Conservation (phyloP, 108 stramenopile species). For the Cyclotella atomus region DNA sequence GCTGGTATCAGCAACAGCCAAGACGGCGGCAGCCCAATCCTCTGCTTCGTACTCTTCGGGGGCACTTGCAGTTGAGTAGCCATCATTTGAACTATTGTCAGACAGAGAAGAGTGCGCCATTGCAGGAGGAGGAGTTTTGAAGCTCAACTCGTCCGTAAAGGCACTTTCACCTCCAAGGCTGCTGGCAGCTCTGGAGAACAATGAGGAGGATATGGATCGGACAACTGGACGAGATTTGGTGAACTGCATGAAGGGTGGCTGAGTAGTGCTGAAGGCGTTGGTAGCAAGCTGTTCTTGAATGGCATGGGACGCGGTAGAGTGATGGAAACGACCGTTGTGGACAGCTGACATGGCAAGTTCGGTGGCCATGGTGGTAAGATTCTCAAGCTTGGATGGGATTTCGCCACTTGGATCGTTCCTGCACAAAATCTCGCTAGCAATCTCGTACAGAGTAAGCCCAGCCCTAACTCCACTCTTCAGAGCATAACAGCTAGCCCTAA, state of each 20-base stretch:
- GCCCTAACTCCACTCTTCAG: conserved; percentile 79
- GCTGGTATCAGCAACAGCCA: conserved; percentile 53
- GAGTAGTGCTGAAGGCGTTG: conserved; percentile 19
- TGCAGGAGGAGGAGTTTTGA: conserved; percentile 25
- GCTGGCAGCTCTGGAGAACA: conserved; percentile 29
- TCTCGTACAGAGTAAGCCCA: conserved; percentile 82
- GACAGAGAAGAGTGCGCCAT: conserved; percentile 74
- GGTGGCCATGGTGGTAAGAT: conserved; percentile 74
- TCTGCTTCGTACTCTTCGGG: conserved; percentile 68
- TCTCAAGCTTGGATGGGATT: conserved; percentile 78
- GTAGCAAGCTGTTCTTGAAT: conserved; percentile 75
- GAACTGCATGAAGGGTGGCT: neutral
- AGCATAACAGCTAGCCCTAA: conserved; percentile 68
- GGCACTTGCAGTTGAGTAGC: conserved; percentile 37
- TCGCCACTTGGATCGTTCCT: conserved; percentile 76
- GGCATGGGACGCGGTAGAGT: conserved; percentile 77
- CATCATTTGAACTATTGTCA: conserved; percentile 68
- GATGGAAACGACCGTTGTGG: conserved; percentile 81
- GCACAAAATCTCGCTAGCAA: conserved; percentile 79
- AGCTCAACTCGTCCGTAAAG: conserved; percentile 41
- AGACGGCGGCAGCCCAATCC: conserved; percentile 81
- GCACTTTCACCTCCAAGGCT: conserved; percentile 36
- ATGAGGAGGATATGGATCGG: conserved; percentile 39
- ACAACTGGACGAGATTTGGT: conserved; percentile 37
- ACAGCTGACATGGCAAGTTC: conserved; percentile 79